Evolutionary conservation across 2,329 filamentous ascomycete genomes (phyloP), one percentile per base, ranked within the genome.

Genomic region (Fusarium avenaceum): DNA sequence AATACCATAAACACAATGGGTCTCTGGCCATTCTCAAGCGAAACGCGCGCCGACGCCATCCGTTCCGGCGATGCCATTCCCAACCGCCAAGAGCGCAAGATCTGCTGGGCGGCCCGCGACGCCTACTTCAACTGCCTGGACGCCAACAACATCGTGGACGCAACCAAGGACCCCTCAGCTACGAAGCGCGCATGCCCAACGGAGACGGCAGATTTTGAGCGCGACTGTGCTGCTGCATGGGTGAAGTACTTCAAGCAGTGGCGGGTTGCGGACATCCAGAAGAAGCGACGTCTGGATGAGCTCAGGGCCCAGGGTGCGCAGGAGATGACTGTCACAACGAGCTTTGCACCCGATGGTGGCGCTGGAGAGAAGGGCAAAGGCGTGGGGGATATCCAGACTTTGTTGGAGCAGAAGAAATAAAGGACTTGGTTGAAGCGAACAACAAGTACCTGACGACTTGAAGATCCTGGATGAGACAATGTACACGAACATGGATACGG

Each of bases 161-260:
- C 84, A 19, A 72, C 79, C 68, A 81, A 82, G 72, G 79, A 83
- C 65, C 74, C 76, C n/a, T 76, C 74, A 8, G 80, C 80, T 33
- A 77, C 79, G 3, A 74, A 73, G 8, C 77, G 75, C 54, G 77
- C 78, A 38, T 86, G 84, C 64, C 76, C 78, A 24, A 58, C 66
- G 42, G 76, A 84, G 77, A 75, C 75, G 24, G 76, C 73, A 30
- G 86, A 84, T 59, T 97, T 98, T 75, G 93, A 97, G 81, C 85
- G 86, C 72, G 92, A 95, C 77, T 99, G 96, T 79, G 93, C 94
- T 19, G 86, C 85, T 61, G 94, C 94, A 77, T 99, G 96, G 96
- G 96, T 97, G 64, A 93, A 94, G 81, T 98, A 99, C 80, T 99
- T 99, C 82, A 97, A 98, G 84, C 94, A 97, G 80, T 92, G 94